phyloP scores from a whole-genome alignment of 371 early-diverging fungal genomes.

The Mycotypha africana region DNA sequence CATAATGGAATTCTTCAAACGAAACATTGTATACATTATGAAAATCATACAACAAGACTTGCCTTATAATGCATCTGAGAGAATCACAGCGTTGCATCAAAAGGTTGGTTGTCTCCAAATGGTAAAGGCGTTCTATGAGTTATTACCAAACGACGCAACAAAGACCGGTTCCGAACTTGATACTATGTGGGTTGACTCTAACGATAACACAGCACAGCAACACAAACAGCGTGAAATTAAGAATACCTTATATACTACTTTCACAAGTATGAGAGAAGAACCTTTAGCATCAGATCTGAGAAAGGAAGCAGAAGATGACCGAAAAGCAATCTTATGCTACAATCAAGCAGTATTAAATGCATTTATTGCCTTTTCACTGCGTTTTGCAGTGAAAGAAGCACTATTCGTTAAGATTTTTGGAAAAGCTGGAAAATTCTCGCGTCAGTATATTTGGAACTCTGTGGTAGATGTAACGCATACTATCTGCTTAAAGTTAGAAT shows the following conservation, averaged over 20 bases:
- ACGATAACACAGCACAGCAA: no score
- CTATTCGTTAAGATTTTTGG: constrained; percentile 46
- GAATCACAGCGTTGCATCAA: constrained; percentile 41
- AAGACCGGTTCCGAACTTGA: no score
- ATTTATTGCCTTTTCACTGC: constrained; percentile 46
- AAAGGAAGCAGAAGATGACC: neutral
- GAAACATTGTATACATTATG: no score
- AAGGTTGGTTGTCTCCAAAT: no score
- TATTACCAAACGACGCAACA: no score
- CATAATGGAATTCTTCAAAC: no score
- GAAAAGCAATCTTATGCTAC: constrained; percentile 13
- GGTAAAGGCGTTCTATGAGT: no score
- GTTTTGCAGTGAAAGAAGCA: constrained; percentile 41
- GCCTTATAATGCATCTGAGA: no score
- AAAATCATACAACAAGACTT: no score
- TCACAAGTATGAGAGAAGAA: neutral
- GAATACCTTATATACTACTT: constrained; percentile 41
- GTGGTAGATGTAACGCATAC: constrained; percentile 36
- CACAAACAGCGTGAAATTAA: constrained; percentile 42
- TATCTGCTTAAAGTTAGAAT: constrained; percentile 11
- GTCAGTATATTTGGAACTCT: constrained; percentile 49
- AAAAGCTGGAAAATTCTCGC: constrained; percentile 27
- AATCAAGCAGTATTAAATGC: constrained; percentile 64
- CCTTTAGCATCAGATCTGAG: neutral
- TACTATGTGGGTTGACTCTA: no score